A percentile compares a stretch with the other conserved stretches of the same genome.
Conservation (phyloP, 768 basidiomycete species). For the Phallus indusiatus region DNA sequence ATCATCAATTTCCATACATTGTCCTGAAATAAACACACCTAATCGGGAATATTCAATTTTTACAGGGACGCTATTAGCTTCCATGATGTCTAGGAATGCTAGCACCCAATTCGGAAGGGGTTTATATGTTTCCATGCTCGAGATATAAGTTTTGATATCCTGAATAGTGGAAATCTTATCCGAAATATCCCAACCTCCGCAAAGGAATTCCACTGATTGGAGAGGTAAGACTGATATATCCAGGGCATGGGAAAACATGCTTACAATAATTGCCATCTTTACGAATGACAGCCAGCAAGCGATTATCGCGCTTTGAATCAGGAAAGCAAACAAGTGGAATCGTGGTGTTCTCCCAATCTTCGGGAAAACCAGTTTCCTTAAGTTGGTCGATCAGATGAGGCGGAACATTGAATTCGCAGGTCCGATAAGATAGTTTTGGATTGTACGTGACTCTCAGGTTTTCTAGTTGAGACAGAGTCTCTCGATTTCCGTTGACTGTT, state of each 20-base stretch:
- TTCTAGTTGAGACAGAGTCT: conserved; percentile 3
- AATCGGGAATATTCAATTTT: background rate
- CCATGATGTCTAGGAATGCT: conserved; percentile 11
- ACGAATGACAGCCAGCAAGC: background rate
- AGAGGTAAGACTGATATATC: background rate
- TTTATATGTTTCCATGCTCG: background rate
- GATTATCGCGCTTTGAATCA: conserved; percentile 10
- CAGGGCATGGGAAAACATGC: background rate
- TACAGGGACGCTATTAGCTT: background rate
- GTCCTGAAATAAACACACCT: background rate
- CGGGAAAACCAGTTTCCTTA: conserved; percentile 14
- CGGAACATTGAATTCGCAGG: conserved; percentile 13
- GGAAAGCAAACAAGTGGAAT: conserved; percentile 12
- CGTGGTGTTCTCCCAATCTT: conserved; percentile 11
- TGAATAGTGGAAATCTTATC: conserved; percentile 6
- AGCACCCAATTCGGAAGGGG: conserved; percentile 12
- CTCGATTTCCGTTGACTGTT: background rate
- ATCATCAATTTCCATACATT: background rate
- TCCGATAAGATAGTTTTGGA: conserved; percentile 18
- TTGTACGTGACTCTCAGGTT: conserved; percentile 17
- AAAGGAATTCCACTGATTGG: conserved; percentile 4
- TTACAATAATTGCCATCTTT: conserved; percentile 3
- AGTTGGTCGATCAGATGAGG: background rate
- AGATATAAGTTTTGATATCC: conserved; percentile 8
- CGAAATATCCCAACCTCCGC: conserved; percentile 13